These are phyloP conservation scores for Microglena sp. DNA, from an alignment of 139 green algal genomes.

Conservation along the genomic window DNA sequence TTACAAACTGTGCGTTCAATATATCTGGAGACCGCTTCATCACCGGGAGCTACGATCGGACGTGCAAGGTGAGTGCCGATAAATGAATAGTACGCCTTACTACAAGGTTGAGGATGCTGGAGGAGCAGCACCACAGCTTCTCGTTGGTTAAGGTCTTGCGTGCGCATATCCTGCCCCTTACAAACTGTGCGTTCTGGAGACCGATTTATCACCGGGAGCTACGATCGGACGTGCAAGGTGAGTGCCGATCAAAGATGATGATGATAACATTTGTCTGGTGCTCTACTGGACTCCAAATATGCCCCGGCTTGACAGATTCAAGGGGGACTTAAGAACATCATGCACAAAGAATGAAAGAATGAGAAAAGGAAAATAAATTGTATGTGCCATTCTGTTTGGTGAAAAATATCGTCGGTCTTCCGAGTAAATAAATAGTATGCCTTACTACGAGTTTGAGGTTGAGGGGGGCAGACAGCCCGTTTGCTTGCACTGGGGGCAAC, in stretches of 20 bases:
- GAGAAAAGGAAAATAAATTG: no score
- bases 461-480: no score
- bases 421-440: background rate
- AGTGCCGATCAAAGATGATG: no score
- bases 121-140: constrained; percentile 5
- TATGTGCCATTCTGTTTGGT: no score
- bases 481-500: no score
- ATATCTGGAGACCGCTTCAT: constrained; percentile 71
- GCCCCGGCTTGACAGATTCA: no score
- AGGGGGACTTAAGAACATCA: no score
- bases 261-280: no score
- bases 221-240: constrained; percentile 72
- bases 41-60: constrained; percentile 66
- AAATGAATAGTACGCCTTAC: no score
- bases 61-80: constrained; percentile 55
- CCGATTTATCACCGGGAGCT: constrained; percentile 67
- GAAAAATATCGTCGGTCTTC: no score
- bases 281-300: no score
- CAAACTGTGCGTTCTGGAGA: constrained; percentile 70
- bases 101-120: background rate
- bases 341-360: no score
- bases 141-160: constrained; percentile 56
- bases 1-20: constrained; percentile 79
- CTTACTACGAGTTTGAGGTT: background rate
- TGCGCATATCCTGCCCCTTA: constrained; percentile 64